A percentile compares a stretch with the other conserved stretches of the same genome.
phyloP scores from a whole-genome alignment of 2,329 filamentous ascomycete genomes.

The Sphaceloma murrayae region DNA sequence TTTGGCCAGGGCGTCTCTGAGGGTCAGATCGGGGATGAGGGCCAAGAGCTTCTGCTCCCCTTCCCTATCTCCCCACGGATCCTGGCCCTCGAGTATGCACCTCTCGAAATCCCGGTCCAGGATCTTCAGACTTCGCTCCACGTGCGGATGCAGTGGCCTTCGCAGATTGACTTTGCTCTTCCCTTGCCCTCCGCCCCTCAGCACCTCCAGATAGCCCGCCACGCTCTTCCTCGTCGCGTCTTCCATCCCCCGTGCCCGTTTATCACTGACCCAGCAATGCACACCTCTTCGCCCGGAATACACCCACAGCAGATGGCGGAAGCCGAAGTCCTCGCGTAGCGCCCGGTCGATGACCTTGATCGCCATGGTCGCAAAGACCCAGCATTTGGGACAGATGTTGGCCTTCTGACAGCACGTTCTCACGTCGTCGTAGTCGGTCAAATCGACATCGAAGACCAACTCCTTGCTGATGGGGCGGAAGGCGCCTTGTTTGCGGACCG shows the following conservation, averaged over 20 bases:
- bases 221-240: constrained; percentile 78
- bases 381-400: constrained; percentile 89
- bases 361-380: constrained; percentile 96
- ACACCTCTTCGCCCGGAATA: constrained; percentile 94
- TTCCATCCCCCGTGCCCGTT: constrained; percentile 70
- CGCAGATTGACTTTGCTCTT: constrained; percentile 79
- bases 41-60: constrained; percentile 68
- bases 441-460: constrained; percentile 96
- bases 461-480: constrained; percentile 89
- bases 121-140: constrained; percentile 77
- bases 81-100: constrained; percentile 73
- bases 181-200: constrained; percentile 76
- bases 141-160: constrained; percentile 80
- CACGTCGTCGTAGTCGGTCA: constrained; percentile 97
- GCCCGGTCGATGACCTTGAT: constrained; percentile 87
- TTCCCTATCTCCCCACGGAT: constrained; percentile 67
- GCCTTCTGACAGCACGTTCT: constrained; percentile 90
- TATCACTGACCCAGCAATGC: constrained; percentile 97
- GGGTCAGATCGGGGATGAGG: constrained; percentile 69
- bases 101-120: constrained; percentile 75
- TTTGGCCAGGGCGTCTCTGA: constrained; percentile 69
- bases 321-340: constrained; percentile 88
- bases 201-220: constrained; percentile 78
- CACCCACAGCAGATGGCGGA: constrained; percentile 95
- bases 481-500: constrained; percentile 64